Percentiles rank a stretch among this genome's conserved stretches.
Evolutionary conservation across 306 rosid genomes (phyloP).

Genomic region (Ormosia semicastrata): DNA sequence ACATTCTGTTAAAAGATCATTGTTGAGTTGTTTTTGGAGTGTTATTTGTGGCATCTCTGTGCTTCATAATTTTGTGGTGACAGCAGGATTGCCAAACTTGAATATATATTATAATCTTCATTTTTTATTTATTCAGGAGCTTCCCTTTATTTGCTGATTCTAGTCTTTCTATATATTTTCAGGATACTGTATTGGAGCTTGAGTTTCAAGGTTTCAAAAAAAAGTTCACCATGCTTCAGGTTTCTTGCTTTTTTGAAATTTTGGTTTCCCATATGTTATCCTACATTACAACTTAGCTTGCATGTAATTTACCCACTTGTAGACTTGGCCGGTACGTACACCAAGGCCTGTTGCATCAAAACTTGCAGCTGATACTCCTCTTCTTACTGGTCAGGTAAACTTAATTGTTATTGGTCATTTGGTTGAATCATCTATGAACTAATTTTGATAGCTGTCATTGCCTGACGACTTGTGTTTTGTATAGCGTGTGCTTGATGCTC

Average conservation of each 20-base stretch:
- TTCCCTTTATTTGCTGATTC: conserved; percentile 11
- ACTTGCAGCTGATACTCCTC: conserved; percentile 99
- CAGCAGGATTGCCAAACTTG: neutral
- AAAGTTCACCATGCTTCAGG: conserved; percentile 98
- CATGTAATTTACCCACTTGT: conserved; percentile 31
- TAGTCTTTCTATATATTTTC: conserved; percentile 33
- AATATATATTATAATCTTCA: neutral
- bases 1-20: conserved; percentile 2
- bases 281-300: conserved; percentile 16
- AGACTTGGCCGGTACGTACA: conserved; percentile 98
- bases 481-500: conserved; percentile 99
- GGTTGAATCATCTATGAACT: neutral
- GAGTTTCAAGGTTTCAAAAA: conserved; percentile 97
- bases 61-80: conserved; percentile 8
- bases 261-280: neutral
- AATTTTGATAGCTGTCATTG: conserved; percentile 9
- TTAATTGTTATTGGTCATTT: neutral
- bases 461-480: conserved; percentile 40
- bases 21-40: neutral
- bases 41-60: conserved; percentile 1
- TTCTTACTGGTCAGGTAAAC: conserved; percentile 95
- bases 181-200: conserved; percentile 96
- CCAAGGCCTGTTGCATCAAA: conserved; percentile 98
- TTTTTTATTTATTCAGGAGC: conserved; percentile 4
- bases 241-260: conserved; percentile 23